Evolutionary conservation across 2,329 filamentous ascomycete species (phyloP), one percentile per base, ranked within the genome.

Genomic region (Lithohypha guttulata): DNA sequence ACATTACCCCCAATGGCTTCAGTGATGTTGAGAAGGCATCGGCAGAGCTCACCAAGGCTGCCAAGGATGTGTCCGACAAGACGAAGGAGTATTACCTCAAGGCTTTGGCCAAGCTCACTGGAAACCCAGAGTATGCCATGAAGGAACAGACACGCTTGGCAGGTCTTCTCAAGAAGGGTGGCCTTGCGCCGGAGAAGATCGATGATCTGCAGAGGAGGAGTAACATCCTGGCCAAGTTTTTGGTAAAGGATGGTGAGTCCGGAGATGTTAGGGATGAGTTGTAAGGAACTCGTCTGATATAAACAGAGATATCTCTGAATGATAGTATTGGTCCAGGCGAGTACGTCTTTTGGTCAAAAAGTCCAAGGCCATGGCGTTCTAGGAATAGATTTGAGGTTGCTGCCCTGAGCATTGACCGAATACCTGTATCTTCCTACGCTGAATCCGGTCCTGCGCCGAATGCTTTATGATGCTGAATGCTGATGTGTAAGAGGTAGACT

Each of bases 41-140:
- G 22, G 70, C 70, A 29, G 81, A 93, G 63, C 70, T 82, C 38
- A 79, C 81, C 68, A 80, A 81, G 66, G 74, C 77, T 45, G 79
- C 79, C 15, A 71, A 72, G 52, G 67, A 63, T 36, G 60, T 91
- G 37, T 75, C 80, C 64, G 78, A 80, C 61, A 84, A 84, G 69
- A 93, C 89, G 57, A 84, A 84, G 32, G 74, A 87, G 64, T 98
- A 98, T 75, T 96, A 98, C 62, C 70, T 91, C 59, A 84, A 84
- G 59, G 86, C 93, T 39, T 81, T 91, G 45, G 76, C 84, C 59
- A 96, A 95, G 77, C 67, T 91, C 48, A 71, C 68, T 58, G 70
- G 79, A 61, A 93, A 81, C 65, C 71, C 81, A 45, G 79, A 70
- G 37, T 95, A 84, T 57, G 84, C 78, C 34, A 67, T 75, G 57